These are phyloP conservation scores for Termitomyces sp. DNA, from an alignment of 768 basidiomycete species.

Conservation along the genomic window DNA sequence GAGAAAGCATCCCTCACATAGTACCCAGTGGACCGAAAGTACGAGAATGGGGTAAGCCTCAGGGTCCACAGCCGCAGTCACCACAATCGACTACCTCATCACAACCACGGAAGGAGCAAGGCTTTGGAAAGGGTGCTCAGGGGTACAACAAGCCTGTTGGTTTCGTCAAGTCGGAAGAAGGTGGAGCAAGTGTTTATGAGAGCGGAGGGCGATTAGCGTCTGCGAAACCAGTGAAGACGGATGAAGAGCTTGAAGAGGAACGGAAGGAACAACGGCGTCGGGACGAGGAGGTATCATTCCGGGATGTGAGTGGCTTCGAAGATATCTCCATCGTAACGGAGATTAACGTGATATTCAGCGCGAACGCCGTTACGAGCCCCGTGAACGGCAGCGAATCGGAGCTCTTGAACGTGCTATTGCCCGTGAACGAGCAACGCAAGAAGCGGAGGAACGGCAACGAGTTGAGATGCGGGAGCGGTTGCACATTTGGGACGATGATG, in stretches of 20 bases:
- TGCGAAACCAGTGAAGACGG: slow-evolving; percentile 56
- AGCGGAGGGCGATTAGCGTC: slow-evolving; percentile 30
- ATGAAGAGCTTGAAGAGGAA: slow-evolving; percentile 86
- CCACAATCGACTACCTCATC: slow-evolving; percentile 28
- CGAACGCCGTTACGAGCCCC: slow-evolving; percentile 89
- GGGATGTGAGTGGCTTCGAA: slow-evolving; percentile 60
- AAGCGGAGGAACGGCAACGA: slow-evolving; percentile 77
- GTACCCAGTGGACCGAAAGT: slow-evolving; percentile 73
- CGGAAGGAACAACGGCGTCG: slow-evolving; percentile 69
- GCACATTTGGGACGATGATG: slow-evolving; percentile 91
- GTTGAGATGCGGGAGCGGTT: slow-evolving; percentile 77
- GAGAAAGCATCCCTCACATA: slow-evolving; percentile 45
- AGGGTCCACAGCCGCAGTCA: slow-evolving; percentile 20
- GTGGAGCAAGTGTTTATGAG: slow-evolving; percentile 14
- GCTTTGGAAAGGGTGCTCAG: slow-evolving; percentile 67
- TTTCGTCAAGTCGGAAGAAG: slow-evolving; percentile 73
- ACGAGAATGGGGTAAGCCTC: slow-evolving; percentile 77
- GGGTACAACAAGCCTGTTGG: slow-evolving; percentile 76
- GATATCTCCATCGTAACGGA: background rate
- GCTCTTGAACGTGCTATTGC: slow-evolving; percentile 73
- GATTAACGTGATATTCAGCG: slow-evolving; percentile 46
- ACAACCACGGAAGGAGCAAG: slow-evolving; percentile 40
- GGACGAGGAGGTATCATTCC: slow-evolving; percentile 82
- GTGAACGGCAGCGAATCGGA: slow-evolving; percentile 80
- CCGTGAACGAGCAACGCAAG: slow-evolving; percentile 65